Conservation (phyloP, 495 filamentous ascomycete species). For the Saxispiralis lemnorum region DNA sequence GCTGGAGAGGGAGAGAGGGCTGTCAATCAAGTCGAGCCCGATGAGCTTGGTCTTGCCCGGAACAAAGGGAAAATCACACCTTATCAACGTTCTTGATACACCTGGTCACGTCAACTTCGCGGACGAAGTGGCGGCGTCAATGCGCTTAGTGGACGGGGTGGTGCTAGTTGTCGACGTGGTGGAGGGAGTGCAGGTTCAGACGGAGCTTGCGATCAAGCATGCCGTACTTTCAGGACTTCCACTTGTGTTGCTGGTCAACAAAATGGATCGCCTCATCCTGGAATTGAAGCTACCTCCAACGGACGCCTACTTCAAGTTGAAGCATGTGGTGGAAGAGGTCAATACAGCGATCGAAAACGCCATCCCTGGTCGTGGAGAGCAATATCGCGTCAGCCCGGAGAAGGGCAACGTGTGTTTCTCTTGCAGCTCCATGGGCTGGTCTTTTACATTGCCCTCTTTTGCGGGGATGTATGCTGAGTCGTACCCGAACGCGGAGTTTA, state of each 20-base stretch:
- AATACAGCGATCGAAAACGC: conserved; percentile 86
- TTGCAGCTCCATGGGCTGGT: conserved; percentile 86
- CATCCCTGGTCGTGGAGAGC: conserved; percentile 66
- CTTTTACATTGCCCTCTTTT: conserved; percentile 83
- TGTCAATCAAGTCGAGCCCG: conserved; percentile 87
- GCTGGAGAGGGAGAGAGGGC: conserved; percentile 68
- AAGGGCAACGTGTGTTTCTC: conserved; percentile 95
- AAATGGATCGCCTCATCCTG: conserved; percentile 86
- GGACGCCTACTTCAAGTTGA: conserved; percentile 96
- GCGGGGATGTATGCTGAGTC: conserved; percentile 88
- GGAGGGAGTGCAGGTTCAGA: conserved; percentile 93
- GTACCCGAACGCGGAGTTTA: conserved; percentile 46
- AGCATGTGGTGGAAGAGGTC: conserved; percentile 93
- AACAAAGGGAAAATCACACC: conserved; percentile 84
- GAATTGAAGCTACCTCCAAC: conserved; percentile 88
- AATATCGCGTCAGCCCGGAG: conserved; percentile 72
- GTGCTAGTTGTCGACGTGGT: conserved; percentile 91
- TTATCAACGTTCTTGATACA: conserved; percentile 88
- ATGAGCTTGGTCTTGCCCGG: conserved; percentile 85
- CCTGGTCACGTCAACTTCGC: conserved; percentile 97
- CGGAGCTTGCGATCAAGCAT: conserved; percentile 91
- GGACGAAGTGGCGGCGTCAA: conserved; percentile 78
- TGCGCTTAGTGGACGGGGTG: conserved; percentile 79
- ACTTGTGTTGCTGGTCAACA: conserved; percentile 81
- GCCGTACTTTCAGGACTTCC: conserved; percentile 81